phyloP scores from a whole-genome alignment of 148 eudicot species.

The Camellia japonica region DNA sequence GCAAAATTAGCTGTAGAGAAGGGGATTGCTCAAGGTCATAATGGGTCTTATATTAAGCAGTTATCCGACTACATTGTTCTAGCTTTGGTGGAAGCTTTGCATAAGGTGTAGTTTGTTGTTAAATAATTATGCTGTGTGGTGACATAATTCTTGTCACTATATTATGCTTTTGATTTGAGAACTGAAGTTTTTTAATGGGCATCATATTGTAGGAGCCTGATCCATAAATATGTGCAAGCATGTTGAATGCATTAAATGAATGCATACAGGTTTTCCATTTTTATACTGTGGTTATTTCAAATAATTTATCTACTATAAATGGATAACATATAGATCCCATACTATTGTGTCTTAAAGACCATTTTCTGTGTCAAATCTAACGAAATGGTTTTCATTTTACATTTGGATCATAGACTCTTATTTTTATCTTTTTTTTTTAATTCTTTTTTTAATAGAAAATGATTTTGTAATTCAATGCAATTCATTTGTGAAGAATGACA shows the following conservation, averaged over 20 bases:
- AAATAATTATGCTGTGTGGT: background rate
- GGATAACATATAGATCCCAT: background rate
- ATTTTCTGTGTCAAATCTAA: background rate
- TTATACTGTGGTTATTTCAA: background rate
- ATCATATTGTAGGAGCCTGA: constrained; percentile 81
- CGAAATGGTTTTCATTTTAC: background rate
- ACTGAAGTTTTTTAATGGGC: constrained; percentile 1
- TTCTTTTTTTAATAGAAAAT: too few relatives aligned
- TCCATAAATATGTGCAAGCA: constrained; percentile 83
- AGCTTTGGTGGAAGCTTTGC: constrained; percentile 90
- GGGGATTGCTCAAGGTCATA: constrained; percentile 89
- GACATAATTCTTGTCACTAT: background rate
- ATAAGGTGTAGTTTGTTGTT: constrained; percentile 49
- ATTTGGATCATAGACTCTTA: background rate
- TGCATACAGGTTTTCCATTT: constrained; percentile 72
- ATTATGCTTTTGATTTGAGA: background rate
- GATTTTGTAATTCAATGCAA: too few relatives aligned
- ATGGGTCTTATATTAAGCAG: constrained; percentile 85
- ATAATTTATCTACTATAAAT: background rate
- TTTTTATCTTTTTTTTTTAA: background rate
- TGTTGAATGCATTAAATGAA: constrained; percentile 93
- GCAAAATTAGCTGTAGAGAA: constrained; percentile 93
- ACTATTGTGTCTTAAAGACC: background rate
- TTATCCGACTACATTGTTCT: constrained; percentile 85
- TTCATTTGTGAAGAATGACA: too few relatives aligned